phyloP scores from a whole-genome alignment of 1,284 basidiomycete genomes.

The Malassezia caprae region DNA sequence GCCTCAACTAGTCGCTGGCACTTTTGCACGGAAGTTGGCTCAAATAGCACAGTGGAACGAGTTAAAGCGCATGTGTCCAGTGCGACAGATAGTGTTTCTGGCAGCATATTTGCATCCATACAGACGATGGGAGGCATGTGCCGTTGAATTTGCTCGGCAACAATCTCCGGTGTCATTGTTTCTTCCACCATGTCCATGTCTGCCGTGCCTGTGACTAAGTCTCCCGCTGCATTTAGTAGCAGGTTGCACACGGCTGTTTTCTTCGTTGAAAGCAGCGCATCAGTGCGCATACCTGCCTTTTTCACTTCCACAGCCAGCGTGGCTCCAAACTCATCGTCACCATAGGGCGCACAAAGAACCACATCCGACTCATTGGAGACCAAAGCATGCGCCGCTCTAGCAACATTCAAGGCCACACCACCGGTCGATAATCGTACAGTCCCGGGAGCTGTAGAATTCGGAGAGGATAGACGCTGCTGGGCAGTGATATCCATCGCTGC shows the following conservation, averaged over 20 bases:
- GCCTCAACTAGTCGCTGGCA: slow-evolving; percentile 60
- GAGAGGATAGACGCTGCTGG: slow-evolving; percentile 13
- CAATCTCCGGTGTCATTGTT: neutral
- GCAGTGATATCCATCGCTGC: slow-evolving; percentile 43
- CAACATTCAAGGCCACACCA: slow-evolving; percentile 87
- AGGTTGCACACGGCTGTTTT: slow-evolving; percentile 63
- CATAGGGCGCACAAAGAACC: slow-evolving; percentile 50
- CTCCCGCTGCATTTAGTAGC: slow-evolving; percentile 63
- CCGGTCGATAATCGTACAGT: slow-evolving; percentile 64
- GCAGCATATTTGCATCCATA: slow-evolving; percentile 69
- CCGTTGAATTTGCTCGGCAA: slow-evolving; percentile 48
- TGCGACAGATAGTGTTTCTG: slow-evolving; percentile 55
- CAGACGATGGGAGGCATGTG: slow-evolving; percentile 58
- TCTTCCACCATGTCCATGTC: slow-evolving; percentile 59
- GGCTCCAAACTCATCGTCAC: slow-evolving; percentile 41
- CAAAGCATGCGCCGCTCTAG: slow-evolving; percentile 69
- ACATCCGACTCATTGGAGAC: slow-evolving; percentile 45
- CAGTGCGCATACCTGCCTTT: slow-evolving; percentile 64
- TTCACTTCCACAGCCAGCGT: slow-evolving; percentile 57
- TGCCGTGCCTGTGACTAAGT: slow-evolving; percentile 71
- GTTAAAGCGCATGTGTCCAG: slow-evolving; percentile 41
- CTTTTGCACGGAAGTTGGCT: slow-evolving; percentile 80
- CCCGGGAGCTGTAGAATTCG: slow-evolving; percentile 66
- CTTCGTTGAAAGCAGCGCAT: slow-evolving; percentile 57
- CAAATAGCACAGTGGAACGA: slow-evolving; percentile 42